A percentile compares a stretch with the other conserved stretches of the same genome.
Evolutionary conservation across 2,329 filamentous ascomycete genomes (phyloP).

Genomic region (Penicillium sp.): DNA sequence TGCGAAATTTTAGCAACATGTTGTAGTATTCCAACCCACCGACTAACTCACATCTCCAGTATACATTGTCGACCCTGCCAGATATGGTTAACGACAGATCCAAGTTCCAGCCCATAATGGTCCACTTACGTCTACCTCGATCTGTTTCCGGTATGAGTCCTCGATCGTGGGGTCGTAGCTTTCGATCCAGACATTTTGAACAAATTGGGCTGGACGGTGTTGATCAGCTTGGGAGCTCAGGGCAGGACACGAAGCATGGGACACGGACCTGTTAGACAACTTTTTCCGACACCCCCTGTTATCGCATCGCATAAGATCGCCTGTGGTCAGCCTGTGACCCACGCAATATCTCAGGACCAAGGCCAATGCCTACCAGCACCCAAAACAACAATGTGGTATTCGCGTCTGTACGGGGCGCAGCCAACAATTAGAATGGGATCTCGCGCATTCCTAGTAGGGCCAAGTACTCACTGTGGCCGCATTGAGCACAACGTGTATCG

Average conservation of each 20-base stretch:
- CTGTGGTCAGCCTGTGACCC: conserved; percentile 19
- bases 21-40: conserved; percentile 11
- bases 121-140: conserved; percentile 77
- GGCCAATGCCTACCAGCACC: conserved; percentile 60
- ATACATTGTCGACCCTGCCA: conserved; percentile 77
- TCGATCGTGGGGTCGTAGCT: conserved; percentile 86
- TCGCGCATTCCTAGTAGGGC: background rate
- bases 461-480: conserved; percentile 36
- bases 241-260: background rate
- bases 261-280: conserved; percentile 74
- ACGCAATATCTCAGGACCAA: conserved; percentile 8
- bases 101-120: background rate
- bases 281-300: conserved; percentile 83
- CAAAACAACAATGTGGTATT: conserved; percentile 78
- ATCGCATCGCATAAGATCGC: conserved; percentile 8
- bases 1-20: conserved; percentile 32
- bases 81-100: conserved; percentile 28
- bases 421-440: conserved; percentile 22
- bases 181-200: conserved; percentile 92
- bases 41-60: conserved; percentile 70
- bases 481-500: conserved; percentile 23
- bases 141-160: conserved; percentile 82
- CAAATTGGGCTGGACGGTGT: conserved; percentile 70
- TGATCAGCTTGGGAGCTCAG: conserved; percentile 13
- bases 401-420: conserved; percentile 51